phyloP scores from a whole-genome alignment of 441 rosid genomes.

The Hura crepitans region DNA sequence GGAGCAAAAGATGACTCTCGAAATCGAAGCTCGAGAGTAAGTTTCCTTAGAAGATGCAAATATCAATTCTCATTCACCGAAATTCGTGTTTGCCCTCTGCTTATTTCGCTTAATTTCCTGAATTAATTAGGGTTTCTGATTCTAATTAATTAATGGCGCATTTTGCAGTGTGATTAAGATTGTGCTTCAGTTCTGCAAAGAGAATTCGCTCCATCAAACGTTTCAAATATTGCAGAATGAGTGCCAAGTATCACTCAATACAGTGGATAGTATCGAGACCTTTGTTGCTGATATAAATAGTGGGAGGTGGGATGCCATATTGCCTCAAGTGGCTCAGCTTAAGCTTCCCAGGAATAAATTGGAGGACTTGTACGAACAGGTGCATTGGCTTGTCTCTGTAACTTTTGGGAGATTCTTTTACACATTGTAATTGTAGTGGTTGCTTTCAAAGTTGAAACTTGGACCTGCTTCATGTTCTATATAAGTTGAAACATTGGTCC shows the following conservation, averaged over 20 bases:
- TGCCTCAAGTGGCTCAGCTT: constrained; percentile 95
- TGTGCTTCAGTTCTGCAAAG: constrained; percentile 97
- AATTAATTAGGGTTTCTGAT: not conserved
- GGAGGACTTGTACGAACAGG: constrained; percentile 97
- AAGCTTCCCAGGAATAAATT: constrained; percentile 89
- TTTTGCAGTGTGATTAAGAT: constrained; percentile 79
- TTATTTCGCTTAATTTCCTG: not conserved
- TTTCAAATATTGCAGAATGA: constrained; percentile 93
- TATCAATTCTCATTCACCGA: not conserved
- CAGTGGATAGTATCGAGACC: constrained; percentile 92
- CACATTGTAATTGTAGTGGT: not conserved
- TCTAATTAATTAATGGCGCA: not conserved
- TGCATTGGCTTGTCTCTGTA: constrained; percentile 7
- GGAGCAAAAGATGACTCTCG: constrained; percentile 53
- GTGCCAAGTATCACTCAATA: constrained; percentile 91
- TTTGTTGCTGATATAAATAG: constrained; percentile 83
- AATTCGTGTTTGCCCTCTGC: not conserved
- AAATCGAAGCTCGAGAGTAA: constrained; percentile 96
- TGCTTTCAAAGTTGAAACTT: not conserved
- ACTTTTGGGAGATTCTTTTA: not conserved
- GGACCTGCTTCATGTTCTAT: not conserved
- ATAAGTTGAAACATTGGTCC: not conserved
- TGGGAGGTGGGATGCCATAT: constrained; percentile 90
- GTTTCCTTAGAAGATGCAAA: constrained; percentile 20
- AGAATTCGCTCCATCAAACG: constrained; percentile 87